Base-by-base conservation (phyloP, 495 filamentous ascomycete species). In the Tricharina praecox region DNA sequence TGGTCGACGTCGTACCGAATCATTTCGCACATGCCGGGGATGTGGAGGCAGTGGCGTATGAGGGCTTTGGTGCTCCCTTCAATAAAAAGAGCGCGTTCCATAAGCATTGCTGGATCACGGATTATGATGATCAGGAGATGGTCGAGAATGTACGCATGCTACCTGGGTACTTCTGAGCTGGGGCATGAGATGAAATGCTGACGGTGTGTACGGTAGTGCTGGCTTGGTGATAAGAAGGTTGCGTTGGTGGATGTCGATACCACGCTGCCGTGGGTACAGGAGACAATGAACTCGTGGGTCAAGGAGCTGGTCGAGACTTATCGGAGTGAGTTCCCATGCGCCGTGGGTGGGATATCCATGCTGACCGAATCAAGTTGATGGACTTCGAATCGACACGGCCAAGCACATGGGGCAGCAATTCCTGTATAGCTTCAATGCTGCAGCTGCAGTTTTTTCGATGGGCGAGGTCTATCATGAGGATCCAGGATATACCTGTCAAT, bases 1-100 rank as follows among this genome's bases (percentile, higher is more conserved):
- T 85, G 81, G 74, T 84, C 26, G 82, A 87, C 53, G 70, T 85
- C 0, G 80, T 83, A 4, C 72, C 78, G 11, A 90, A 90, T 59
- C 79, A 88, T 51, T 73, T 84, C 66, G 81, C 73, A 20, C 75
- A 76, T 52, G 60, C 66, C 21, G 77, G 78, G 2, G 61, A 68
- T 19, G 64, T 68, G 0, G 52, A 61, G 23, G 66, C 62, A 23
- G 69, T 83, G 25, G 72, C 82, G 60, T 84, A 81, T 57, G 64
- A 65, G 26, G 52, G 62, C n/a, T 78, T 79, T 55, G 34, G 34
- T 4, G 67, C 64, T 19, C 75, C 79, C 3, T 87, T 85, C 63
- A 70, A 77, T 50, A 62, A 67, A 1, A 33, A 62, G 37, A 62
- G 65, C 0, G 79, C 81, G 51, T 90, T 74, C 59, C 81, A 90